These are phyloP conservation scores for Solanum habrochaites DNA, from an alignment of 257 asterid species.

Conservation along the genomic window DNA sequence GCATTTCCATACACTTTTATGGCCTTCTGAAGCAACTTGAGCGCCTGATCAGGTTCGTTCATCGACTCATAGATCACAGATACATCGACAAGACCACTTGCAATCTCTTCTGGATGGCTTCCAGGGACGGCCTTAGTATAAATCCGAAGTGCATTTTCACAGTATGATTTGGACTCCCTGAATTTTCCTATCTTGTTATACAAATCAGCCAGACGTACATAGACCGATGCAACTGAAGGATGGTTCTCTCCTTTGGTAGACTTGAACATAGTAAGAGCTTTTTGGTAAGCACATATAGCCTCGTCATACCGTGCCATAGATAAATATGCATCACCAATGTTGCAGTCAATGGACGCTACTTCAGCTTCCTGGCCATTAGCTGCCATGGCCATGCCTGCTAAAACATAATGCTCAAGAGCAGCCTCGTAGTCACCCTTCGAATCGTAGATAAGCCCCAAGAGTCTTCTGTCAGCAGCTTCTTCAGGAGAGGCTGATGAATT, in stretches of 20 bases:
- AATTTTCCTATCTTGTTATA: constrained; percentile 75
- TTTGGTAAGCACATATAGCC: constrained; percentile 70
- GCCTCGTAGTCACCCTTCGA: constrained; percentile 68
- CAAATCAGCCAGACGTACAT: constrained; percentile 70
- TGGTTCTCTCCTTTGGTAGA: constrained; percentile 64
- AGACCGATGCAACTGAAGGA: constrained; percentile 61
- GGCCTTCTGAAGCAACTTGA: constrained; percentile 23
- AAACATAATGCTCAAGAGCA: constrained; percentile 84
- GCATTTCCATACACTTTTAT: constrained; percentile 20
- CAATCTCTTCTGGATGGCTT: constrained; percentile 54
- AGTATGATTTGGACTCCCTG: constrained; percentile 53
- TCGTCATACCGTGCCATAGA: constrained; percentile 66
- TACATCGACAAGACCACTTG: constrained; percentile 49
- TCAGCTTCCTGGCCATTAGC: constrained; percentile 53
- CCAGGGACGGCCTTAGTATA: constrained; percentile 46
- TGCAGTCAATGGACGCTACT: constrained; percentile 72
- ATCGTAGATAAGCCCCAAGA: constrained; percentile 74
- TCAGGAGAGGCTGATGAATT: constrained; percentile 41
- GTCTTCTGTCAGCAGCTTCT: constrained; percentile 85
- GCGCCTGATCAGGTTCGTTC: constrained; percentile 31
- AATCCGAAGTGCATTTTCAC: constrained; percentile 64
- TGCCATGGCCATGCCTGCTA: constrained; percentile 83
- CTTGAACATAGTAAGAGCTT: constrained; percentile 53
- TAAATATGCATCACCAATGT: constrained; percentile 76
- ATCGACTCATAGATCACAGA: constrained; percentile 35